Percentiles rank a stretch among this genome's conserved stretches.
Evolutionary conservation across 768 basidiomycete genomes (phyloP).

Genomic region (Russula virescens): DNA sequence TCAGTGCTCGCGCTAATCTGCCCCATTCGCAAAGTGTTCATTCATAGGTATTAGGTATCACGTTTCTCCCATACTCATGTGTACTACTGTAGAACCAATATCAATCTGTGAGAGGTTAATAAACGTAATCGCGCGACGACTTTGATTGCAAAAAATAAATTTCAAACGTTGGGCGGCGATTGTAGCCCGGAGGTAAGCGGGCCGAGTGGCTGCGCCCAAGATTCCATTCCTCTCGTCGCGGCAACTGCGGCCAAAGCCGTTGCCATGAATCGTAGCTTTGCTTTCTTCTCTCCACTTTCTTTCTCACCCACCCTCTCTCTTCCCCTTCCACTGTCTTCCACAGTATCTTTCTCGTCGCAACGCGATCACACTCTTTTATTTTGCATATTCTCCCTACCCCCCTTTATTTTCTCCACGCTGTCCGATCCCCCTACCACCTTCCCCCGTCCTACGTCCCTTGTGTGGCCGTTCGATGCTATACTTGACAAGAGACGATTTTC

Average conservation of each 20-base stretch:
- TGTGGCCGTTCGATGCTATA: slow-evolving; percentile 56
- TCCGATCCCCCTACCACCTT: background rate
- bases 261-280: background rate
- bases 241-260: background rate
- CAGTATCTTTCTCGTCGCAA: slow-evolving; percentile 11
- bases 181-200: no score
- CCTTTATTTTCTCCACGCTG: slow-evolving; percentile 13
- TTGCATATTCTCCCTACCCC: slow-evolving; percentile 20
- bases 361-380: slow-evolving; percentile 25
- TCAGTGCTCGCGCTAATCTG: slow-evolving; percentile 6
- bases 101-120: slow-evolving; percentile 5
- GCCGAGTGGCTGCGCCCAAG: no score
- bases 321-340: background rate
- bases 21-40: slow-evolving; percentile 10
- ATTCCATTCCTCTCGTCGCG: background rate
- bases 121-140: background rate
- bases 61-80: slow-evolving; percentile 4
- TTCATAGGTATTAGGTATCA: slow-evolving; percentile 1
- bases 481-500: slow-evolving; percentile 86
- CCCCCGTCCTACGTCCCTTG: slow-evolving; percentile 2
- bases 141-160: no score
- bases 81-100: slow-evolving; percentile 20
- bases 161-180: no score
- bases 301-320: background rate
- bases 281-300: background rate